Evolutionary conservation across 2,329 filamentous ascomycete genomes (phyloP).

Genomic region (Aspergillus cejpii): DNA sequence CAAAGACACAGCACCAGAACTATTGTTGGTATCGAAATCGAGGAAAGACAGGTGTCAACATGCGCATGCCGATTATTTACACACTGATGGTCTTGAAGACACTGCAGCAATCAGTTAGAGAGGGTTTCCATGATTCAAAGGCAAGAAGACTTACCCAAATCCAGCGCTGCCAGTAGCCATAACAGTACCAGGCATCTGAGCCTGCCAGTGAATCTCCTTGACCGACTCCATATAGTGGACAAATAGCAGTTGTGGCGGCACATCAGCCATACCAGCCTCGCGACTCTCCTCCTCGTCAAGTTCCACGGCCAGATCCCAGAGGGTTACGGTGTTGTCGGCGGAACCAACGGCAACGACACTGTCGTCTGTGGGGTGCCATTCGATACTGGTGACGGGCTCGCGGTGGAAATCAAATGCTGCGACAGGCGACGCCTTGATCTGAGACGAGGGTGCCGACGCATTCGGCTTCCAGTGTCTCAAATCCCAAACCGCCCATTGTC

Average conservation of each 20-base stretch:
- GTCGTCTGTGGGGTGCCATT: slow-evolving; percentile 97
- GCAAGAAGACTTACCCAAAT: slow-evolving; percentile 54
- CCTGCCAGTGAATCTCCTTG: slow-evolving; percentile 97
- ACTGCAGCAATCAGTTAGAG: slow-evolving; percentile 36
- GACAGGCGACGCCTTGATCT: slow-evolving; percentile 64
- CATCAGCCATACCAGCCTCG: slow-evolving; percentile 78
- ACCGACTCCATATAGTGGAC: slow-evolving; percentile 93
- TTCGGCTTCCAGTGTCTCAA: slow-evolving; percentile 84
- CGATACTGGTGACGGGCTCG: slow-evolving; percentile 89
- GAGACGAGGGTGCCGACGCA: slow-evolving; percentile 42
- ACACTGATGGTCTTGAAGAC: slow-evolving; percentile 80
- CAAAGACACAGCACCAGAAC: neutral
- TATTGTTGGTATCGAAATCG: neutral
- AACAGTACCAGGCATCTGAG: slow-evolving; percentile 82
- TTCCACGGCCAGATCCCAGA: slow-evolving; percentile 97
- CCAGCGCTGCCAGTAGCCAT: slow-evolving; percentile 83
- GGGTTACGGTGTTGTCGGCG: slow-evolving; percentile 85
- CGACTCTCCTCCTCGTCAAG: slow-evolving; percentile 94
- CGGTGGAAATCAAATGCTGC: slow-evolving; percentile 93
- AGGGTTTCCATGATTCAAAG: slow-evolving; percentile 13
- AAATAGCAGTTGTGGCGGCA: slow-evolving; percentile 90
- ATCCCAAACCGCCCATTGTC: slow-evolving; percentile 94
- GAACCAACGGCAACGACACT: slow-evolving; percentile 88
- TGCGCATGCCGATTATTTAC: slow-evolving; percentile 34
- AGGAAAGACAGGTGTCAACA: neutral